A percentile compares a stretch with the other conserved stretches of the same genome.
Evolutionary conservation across 2,329 filamentous ascomycete genomes (phyloP).

Genomic region (Pezicula neosporulosa): DNA sequence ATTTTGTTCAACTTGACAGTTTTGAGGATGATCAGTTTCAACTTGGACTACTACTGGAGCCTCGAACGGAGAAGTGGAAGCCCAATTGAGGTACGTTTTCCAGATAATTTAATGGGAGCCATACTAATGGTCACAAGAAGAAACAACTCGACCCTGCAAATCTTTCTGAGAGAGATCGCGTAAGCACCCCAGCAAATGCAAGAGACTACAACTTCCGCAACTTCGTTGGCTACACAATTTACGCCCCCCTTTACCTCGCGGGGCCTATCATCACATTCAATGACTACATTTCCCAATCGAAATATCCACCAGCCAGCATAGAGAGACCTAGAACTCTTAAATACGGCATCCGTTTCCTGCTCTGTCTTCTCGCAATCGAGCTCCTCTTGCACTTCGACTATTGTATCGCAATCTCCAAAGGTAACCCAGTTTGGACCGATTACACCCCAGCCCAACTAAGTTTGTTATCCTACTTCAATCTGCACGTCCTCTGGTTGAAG

Average conservation of each 20-base stretch:
- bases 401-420: constrained; percentile 85
- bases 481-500: constrained; percentile 97
- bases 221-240: constrained; percentile 85
- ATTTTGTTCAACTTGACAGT: constrained; percentile 98
- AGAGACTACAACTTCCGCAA: constrained; percentile 77
- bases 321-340: constrained; percentile 67
- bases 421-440: constrained; percentile 71
- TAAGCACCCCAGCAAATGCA: constrained; percentile 68
- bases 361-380: constrained; percentile 86
- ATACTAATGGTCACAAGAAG: constrained; percentile 81
- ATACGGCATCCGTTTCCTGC: constrained; percentile 78
- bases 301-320: constrained; percentile 70
- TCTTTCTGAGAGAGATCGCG: constrained; percentile 84
- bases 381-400: constrained; percentile 89
- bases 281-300: constrained; percentile 87
- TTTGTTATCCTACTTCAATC: constrained; percentile 91
- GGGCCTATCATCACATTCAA: constrained; percentile 97
- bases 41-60: constrained; percentile 96
- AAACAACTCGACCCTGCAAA: constrained; percentile 87
- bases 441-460: constrained; percentile 87
- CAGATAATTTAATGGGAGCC: constrained; percentile 2
- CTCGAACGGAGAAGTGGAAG: constrained; percentile 59
- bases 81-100: constrained; percentile 70
- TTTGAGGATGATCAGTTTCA: constrained; percentile 90
- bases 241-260: constrained; percentile 87